Evolutionary conservation across 768 basidiomycete species (phyloP), one percentile per base, ranked within the genome.

Genomic region (Leccinum subgranulosum): DNA sequence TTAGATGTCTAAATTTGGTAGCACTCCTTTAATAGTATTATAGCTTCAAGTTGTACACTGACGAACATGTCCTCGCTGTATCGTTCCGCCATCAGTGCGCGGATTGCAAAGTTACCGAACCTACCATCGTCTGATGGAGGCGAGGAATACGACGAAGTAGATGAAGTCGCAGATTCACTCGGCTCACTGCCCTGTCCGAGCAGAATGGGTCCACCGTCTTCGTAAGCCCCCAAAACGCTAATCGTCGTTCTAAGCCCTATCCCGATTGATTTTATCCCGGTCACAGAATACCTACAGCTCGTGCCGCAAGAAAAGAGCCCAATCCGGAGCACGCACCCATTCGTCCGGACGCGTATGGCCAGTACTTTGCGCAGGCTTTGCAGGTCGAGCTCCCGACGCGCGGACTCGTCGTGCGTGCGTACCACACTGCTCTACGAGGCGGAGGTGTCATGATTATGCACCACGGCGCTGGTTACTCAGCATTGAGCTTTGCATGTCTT

Each of bases 381-480:
- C 87, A 93, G 65, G 87, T 98, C 46, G 70, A 80, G 0, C 84
- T 95, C 17, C 78, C 84, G 5, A 67, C 76, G 12, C 77, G 85
- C 7, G 76, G 76, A 19, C 82, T 92, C 5, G 85, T 88, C 49
- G 83, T 85, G 63, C 80, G 95, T 29, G 87, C 85, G 10, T 97
- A 98, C 73, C 90, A 95, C 69, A 89, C 92, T 0, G 82, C 88
- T 1, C 84, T 94, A 2, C 60, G 56, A 19, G 65, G 62, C 0
- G 79, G 78, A 17, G 86, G 88, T 0, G 84, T 96, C 3, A 82
- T 98, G 69, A 81, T 98, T 6, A 95, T 92, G 74, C 94, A 97
- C 66, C 96, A 99, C 64, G 97, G 97, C 1, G 96, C 93, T 0
- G 97, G 97, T 14, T 93, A 93, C 68, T 87, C 88, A 0, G 97